Base-by-base conservation (phyloP, 352 stramenopile species). In the Thraustochytrium striatum region DNA sequence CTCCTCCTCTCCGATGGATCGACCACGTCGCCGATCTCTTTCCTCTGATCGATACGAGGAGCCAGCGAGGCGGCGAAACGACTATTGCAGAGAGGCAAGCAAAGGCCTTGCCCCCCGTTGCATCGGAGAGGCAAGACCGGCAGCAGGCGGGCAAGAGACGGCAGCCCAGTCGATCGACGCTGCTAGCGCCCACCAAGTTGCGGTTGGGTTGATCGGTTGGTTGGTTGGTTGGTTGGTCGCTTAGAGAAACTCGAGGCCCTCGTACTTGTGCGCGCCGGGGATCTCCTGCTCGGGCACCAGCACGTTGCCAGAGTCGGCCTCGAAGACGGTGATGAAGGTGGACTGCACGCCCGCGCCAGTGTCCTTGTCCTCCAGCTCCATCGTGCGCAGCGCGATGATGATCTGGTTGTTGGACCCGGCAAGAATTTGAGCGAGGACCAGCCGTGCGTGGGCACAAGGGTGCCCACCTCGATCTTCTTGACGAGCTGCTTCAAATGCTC, bases 401-500 rank as follows among this genome's bases (percentile, higher is more conserved):
- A 97, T 86, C 50, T 83, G 85, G 82, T 97, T 93, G 38, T 90
- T 88, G 25, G 90, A 92, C 38, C 89, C 88, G 11, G 92, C 21
- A 97, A 65, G 80, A 97, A 97, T 87, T 97, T 97, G 85, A 97
- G 97, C 21, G 90, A 94, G 78, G 90, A 96, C 82, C 97, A 97
- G 28, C 93, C 93, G 3, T 91, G 90, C 55, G 94, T 85, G 5
- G 90, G 89, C 41, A 89, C 92, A 43, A 94, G 82, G 11, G 85
- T 88, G 68, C 91, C 92, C n/a, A 96, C 85, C 36, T 11, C 41
- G 28, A 91, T 85, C 36, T 88, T 82, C 61, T 95, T 89, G 35
- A 92, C 79, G 38, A 95, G 89, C 52, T 82, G 86, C 61, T 87
- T 91, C 68, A 97, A 97, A 81, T 95, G 88, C 72, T 96, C 90